Evolutionary conservation across 257 asterid genomes (phyloP).

Genomic region (Scutellaria galericulata): DNA sequence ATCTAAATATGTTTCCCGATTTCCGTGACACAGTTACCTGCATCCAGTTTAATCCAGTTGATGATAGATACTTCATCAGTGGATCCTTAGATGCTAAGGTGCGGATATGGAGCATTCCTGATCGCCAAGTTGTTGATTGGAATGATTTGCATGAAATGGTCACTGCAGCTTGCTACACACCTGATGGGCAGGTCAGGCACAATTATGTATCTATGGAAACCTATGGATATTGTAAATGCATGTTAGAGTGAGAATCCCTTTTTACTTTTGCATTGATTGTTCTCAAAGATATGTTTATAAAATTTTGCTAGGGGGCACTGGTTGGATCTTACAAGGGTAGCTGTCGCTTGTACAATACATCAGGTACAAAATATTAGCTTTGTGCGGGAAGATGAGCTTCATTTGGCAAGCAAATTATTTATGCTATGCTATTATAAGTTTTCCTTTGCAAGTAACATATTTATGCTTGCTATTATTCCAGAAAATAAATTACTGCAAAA

Average conservation of each 20-base stretch:
- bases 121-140: slow-evolving; percentile 97
- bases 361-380: slow-evolving; percentile 57
- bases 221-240: slow-evolving; percentile 32
- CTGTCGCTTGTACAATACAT: slow-evolving; percentile 78
- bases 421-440: slow-evolving; percentile 13
- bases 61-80: slow-evolving; percentile 96
- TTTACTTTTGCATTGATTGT: slow-evolving; percentile 29
- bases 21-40: slow-evolving; percentile 84
- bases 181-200: slow-evolving; percentile 94
- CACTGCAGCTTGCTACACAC: slow-evolving; percentile 99
- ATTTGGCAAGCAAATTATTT: slow-evolving; percentile 26
- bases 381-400: slow-evolving; percentile 23
- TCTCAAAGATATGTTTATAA: slow-evolving; percentile 34
- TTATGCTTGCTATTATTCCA: slow-evolving; percentile 41
- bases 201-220: slow-evolving; percentile 27
- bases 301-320: slow-evolving; percentile 73
- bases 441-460: slow-evolving; percentile 23
- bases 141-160: slow-evolving; percentile 98
- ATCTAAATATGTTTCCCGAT: slow-evolving; percentile 37
- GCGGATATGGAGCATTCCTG: slow-evolving; percentile 98
- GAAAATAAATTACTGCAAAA: slow-evolving; percentile 82
- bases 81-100: slow-evolving; percentile 99
- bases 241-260: slow-evolving; percentile 9
- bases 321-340: slow-evolving; percentile 99
- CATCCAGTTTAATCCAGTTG: slow-evolving; percentile 97